Evolutionary conservation across 305 asterid species (phyloP), one percentile per base, ranked within the genome.

Genomic region (Fraxinus albicans): DNA sequence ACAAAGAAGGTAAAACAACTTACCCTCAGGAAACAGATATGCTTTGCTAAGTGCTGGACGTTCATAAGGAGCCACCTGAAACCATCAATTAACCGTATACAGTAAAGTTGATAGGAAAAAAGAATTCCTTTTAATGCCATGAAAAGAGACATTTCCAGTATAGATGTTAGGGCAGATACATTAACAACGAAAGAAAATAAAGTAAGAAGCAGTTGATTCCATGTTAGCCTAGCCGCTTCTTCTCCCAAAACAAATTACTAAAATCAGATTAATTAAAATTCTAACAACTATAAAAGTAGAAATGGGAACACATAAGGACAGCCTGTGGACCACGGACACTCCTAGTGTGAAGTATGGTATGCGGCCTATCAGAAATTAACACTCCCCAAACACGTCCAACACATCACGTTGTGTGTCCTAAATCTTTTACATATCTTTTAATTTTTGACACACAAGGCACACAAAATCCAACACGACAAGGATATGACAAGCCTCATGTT

Each of bases 21-120:
- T 86, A 92, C 98, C 98, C 87, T 94, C 91, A 78, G 99, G 98
- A 79, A 94, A 93, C 80, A 96, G 91, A 90, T 96, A 96, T 72
- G 90, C 98, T 86, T 96, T 96, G 88, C 99, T 96, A 79, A 96
- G 94, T 33, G 98, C 98, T 44, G 98, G 98, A 34, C 98, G 98
- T 90, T 96, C 98, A 87, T 94, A 96, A 36, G 99, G 98, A 89
- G 99, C 99, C 85, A 96, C 98, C 99, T 96, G 89, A 81, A 86
- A 87, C 82, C 79, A 86, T 81, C 86, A 40, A 88, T 60, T 77
- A 77, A 83, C 3, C 4, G 29, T 19, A 58, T 58, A 19, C 27
- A 8, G 10, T 50, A 15, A 50, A 50, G 60, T 50, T 50, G 21
- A 50, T 50, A 50, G 19, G 21, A 4, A 50, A 50, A 47, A 47